A percentile compares a stretch with the other conserved stretches of the same genome.
These are phyloP conservation scores for Exutisphaerella laricina DNA, from an alignment of 2,329 filamentous ascomycete species.

Conservation along the genomic window DNA sequence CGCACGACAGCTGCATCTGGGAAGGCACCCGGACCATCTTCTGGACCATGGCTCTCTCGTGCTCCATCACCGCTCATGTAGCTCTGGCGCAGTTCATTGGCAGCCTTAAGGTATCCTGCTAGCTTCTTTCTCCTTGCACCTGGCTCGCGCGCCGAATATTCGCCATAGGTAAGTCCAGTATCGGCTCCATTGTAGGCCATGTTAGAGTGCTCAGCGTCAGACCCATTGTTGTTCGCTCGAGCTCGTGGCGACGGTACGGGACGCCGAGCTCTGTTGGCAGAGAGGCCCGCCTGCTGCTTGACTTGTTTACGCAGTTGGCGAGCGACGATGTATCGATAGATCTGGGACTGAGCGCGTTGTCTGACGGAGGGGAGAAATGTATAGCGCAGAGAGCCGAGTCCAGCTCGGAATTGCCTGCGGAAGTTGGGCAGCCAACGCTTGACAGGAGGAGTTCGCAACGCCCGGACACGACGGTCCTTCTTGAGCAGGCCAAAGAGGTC, in stretches of 20 bases:
- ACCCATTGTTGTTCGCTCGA: conserved; percentile 29
- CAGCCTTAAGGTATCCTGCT: conserved; percentile 64
- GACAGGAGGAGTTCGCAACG: conserved; percentile 1
- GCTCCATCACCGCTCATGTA: conserved; percentile 45
- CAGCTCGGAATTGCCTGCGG: conserved; percentile 59
- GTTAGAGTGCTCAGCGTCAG: conserved; percentile 21
- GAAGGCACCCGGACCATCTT: conserved; percentile 55
- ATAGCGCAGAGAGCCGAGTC: conserved; percentile 65
- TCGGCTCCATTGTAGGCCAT: conserved; percentile 30
- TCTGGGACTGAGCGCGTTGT: conserved; percentile 64
- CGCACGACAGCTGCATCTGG: conserved; percentile 76
- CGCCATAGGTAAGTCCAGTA: conserved; percentile 33
- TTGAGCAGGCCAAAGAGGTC: conserved; percentile 19
- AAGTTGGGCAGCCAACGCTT: conserved; percentile 45
- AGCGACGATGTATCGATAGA: conserved; percentile 51
- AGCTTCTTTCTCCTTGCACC: conserved; percentile 74
- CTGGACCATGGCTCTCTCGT: conserved; percentile 19
- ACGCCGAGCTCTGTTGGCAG: background rate
- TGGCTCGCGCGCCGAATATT: conserved; percentile 46
- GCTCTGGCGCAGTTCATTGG: conserved; percentile 64
- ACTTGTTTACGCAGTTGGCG: conserved; percentile 27
- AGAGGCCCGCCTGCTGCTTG: background rate
- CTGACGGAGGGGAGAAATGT: conserved; percentile 67
- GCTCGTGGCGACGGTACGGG: background rate
- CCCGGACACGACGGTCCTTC: background rate